Evolutionary conservation across 331 rosid species (phyloP).

Genomic region (Erythrophleum ivorense): DNA sequence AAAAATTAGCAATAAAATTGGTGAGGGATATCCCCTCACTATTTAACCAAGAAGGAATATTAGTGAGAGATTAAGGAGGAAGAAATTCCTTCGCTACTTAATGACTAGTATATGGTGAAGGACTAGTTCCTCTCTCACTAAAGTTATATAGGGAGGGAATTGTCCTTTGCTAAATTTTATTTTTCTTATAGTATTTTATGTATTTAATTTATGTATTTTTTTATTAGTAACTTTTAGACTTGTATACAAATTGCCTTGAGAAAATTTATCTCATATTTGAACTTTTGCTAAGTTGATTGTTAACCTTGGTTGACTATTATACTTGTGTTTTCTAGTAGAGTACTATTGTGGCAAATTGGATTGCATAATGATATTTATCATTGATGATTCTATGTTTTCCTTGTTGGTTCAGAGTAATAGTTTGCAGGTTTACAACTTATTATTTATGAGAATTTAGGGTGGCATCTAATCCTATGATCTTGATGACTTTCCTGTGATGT

Average conservation of each 20-base stretch:
- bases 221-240: neutral
- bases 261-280: neutral
- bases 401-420: constrained; percentile 32
- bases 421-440: constrained; percentile 42
- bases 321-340: neutral
- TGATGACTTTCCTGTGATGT: constrained; percentile 38
- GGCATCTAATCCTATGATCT: constrained; percentile 48
- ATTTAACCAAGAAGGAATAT: too few relatives aligned
- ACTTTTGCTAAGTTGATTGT: neutral
- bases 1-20: too few relatives aligned
- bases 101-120: too few relatives aligned
- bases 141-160: too few relatives aligned
- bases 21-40: too few relatives aligned
- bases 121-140: too few relatives aligned
- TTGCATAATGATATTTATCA: neutral
- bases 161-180: too few relatives aligned
- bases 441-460: constrained; percentile 26
- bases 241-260: neutral
- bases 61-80: too few relatives aligned
- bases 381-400: constrained; percentile 3
- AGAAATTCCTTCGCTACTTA: too few relatives aligned
- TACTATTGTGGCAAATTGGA: neutral
- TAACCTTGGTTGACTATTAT: neutral
- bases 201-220: too few relatives aligned
- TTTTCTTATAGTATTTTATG: neutral